Base-by-base conservation (phyloP, 306 rosid genomes). In the Pyrus communis region DNA sequence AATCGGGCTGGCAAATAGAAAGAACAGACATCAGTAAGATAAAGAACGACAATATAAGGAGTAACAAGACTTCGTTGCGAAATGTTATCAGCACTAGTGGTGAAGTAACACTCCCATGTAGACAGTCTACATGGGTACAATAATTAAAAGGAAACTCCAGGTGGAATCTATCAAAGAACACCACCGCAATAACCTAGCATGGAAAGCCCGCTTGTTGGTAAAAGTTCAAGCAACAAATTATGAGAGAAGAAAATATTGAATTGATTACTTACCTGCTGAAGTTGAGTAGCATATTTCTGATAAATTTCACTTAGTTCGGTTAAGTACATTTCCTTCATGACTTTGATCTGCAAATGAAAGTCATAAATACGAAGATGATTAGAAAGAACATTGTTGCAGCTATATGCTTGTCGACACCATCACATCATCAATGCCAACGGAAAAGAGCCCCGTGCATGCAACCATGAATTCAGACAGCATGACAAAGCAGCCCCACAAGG, bases 321-420 rank as follows among this genome's bases (percentile, higher is more conserved):
- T 13, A 83, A 74, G 85, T 90, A 85, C 52, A 22, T 51, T 43
- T 89, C 93, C 89, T 82, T 92, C 97, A 92, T 84, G 74, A 78
- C 30, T 81, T 86, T 86, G 73, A 94, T 77, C 98, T 92, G 89
- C 81, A 78, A 80, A 73, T 62, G 23, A 73, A 80, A 78, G 72
- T 51, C 18, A 69, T 51, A 58, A 80, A 78, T 51, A 75, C 67
- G 78, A 54, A 85, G 52, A 79, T 66, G 11, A 57, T 57, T 23
- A 58, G 17, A 40, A 35, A 57, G 17, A 58, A 33, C 45, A 9
- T 58, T 17, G 27, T 3, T 59, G 38, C 35, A 72, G 15, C 66
- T 66, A 35, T 28, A 35, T 66, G 49, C 70, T 66, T 21, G 49
- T 9, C 14, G 2, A 30, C 17, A 52, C 23, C 35, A 21, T n/a